Conservation (phyloP, 2,329 filamentous ascomycete genomes). For the Apiospora saccharicola region DNA sequence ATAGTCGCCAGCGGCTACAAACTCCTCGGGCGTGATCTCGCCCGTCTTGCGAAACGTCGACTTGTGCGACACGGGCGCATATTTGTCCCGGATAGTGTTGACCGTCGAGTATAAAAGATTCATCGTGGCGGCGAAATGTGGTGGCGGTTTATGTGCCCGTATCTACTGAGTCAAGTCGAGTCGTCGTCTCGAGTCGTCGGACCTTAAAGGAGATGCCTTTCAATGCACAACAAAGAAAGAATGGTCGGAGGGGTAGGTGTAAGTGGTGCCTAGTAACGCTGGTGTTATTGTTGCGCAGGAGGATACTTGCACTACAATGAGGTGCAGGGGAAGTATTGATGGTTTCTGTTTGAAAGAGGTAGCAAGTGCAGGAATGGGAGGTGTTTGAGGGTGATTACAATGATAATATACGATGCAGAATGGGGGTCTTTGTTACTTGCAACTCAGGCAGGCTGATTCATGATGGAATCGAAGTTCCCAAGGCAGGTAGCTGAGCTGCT, state of each 20-base stretch:
- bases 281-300: constrained; percentile 13
- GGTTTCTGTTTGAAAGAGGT: not conserved
- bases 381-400: constrained; percentile 7
- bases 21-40: constrained; percentile 97
- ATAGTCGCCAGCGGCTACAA: constrained; percentile 94
- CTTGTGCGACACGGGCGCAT: constrained; percentile 86
- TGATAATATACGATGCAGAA: constrained; percentile 6
- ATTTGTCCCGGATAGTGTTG: constrained; percentile 89
- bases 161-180: not conserved
- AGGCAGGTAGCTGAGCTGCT: not conserved
- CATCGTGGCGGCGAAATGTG: constrained; percentile 59
- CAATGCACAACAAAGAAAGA: constrained; percentile 12
- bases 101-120: constrained; percentile 93
- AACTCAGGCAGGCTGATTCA: constrained; percentile 18
- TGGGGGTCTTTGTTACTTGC: constrained; percentile 13
- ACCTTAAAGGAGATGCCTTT: not conserved
- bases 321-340: not conserved
- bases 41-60: constrained; percentile 94
- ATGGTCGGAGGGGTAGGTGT: not conserved
- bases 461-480: constrained; percentile 8
- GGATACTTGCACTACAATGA: constrained; percentile 15
- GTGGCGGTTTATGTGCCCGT: not conserved
- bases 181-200: constrained; percentile 8
- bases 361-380: not conserved
- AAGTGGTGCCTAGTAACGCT: constrained; percentile 21